phyloP scores from a whole-genome alignment of 75 land plant species.

The Picea glauca region DNA sequence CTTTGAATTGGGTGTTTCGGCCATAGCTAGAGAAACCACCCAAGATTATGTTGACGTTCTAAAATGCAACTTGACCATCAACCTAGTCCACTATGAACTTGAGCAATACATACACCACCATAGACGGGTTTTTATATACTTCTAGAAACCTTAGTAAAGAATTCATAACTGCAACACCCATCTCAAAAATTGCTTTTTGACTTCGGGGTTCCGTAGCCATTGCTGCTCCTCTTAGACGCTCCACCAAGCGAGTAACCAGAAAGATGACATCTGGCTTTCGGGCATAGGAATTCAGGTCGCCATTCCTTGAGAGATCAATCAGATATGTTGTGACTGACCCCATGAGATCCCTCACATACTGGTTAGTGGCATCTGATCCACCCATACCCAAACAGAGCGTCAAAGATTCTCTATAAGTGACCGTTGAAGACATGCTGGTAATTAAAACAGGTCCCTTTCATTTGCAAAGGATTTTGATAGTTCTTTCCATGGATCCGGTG shows the following conservation, averaged over 20 bases:
- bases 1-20: too few species aligned
- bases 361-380: conserved; percentile 63
- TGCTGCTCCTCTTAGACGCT: conserved; percentile 86
- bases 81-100: conserved; percentile 94
- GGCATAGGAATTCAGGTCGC: conserved; percentile 60
- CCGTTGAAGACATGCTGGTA: conserved; percentile 54
- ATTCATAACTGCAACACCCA: conserved; percentile 72
- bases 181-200: conserved; percentile 86
- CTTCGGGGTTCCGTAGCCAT: conserved; percentile 83
- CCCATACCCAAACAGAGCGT: conserved; percentile 71
- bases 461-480: conserved; percentile 15
- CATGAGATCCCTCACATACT: conserved; percentile 81
- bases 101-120: conserved; percentile 83
- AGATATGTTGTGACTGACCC: conserved; percentile 52
- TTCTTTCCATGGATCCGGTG: conserved; percentile 33
- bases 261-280: conserved; percentile 78
- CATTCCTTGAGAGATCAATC: conserved; percentile 51
- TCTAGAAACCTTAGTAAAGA: conserved; percentile 68
- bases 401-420: conserved; percentile 86
- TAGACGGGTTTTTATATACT: conserved; percentile 84
- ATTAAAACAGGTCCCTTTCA: too few species aligned
- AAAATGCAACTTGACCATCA: conserved; percentile 3
- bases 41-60: too few species aligned
- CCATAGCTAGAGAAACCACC: too few species aligned
- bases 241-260: conserved; percentile 79